Evolutionary conservation across 83 land plant genomes (phyloP).

Genomic region (Picea mariana): DNA sequence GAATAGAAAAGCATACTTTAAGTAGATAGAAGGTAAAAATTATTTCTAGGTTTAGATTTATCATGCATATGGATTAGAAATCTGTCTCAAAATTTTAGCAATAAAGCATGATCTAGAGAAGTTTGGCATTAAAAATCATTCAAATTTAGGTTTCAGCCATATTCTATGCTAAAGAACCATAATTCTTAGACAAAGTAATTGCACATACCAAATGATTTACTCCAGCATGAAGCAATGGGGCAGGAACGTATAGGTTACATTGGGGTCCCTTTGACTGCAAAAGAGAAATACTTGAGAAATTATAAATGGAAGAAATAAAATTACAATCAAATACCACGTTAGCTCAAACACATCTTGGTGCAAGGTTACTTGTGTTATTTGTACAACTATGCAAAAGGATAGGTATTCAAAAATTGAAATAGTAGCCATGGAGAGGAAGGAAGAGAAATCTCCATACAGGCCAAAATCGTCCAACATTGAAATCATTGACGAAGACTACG

Average conservation of each 20-base stretch:
- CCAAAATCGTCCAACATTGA: slow-evolving; percentile 95
- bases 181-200: not conserved
- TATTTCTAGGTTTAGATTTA: not conserved
- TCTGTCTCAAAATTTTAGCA: not conserved
- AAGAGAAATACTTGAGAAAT: not conserved
- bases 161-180: not conserved
- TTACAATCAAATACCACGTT: not conserved
- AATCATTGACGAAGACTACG: slow-evolving; percentile 77
- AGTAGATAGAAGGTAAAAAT: too few relatives aligned
- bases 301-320: not conserved
- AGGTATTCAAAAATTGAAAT: slow-evolving; percentile 17
- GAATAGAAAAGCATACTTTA: too few relatives aligned
- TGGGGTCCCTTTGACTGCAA: slow-evolving; percentile 87
- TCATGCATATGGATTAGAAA: not conserved
- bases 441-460: slow-evolving; percentile 49
- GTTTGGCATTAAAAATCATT: not conserved
- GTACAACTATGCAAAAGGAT: not conserved
- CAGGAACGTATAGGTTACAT: slow-evolving; percentile 94
- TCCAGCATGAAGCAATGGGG: slow-evolving; percentile 74
- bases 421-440: not conserved
- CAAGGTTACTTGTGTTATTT: not conserved
- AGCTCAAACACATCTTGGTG: not conserved
- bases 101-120: not conserved
- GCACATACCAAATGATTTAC: slow-evolving; percentile 70
- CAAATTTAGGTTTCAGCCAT: not conserved